Evolutionary conservation across 2,329 filamentous ascomycete species (phyloP).

Genomic region (Lasiodiplodia hormozganensis): DNA sequence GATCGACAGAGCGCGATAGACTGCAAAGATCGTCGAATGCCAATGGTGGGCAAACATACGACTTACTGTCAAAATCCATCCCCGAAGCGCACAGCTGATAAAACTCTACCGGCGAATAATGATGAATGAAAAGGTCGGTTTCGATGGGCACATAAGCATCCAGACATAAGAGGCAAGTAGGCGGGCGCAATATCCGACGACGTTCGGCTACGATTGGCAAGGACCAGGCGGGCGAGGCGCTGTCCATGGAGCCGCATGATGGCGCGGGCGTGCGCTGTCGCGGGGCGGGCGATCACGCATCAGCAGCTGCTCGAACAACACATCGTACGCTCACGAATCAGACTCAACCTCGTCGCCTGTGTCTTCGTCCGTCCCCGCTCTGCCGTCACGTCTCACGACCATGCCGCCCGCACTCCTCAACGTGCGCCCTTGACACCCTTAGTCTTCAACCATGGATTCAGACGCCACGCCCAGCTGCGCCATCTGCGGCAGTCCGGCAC

Average conservation of each 20-base stretch:
- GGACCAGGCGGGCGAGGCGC: background rate
- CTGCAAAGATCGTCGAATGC: too few relatives aligned
- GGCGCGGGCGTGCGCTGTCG: constrained; percentile 14
- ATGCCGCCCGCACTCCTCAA: background rate
- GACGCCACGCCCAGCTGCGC: constrained; percentile 49
- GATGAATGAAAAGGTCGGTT: too few relatives aligned
- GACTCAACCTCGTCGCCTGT: constrained; percentile 1
- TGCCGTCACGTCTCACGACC: background rate
- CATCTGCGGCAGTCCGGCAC: constrained; percentile 46
- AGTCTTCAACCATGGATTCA: constrained; percentile 33
- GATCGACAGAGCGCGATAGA: background rate
- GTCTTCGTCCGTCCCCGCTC: constrained; percentile 11
- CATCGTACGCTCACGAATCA: constrained; percentile 21
- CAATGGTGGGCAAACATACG: too few relatives aligned
- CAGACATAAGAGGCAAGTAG: too few relatives aligned
- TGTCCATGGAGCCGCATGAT: constrained; percentile 16
- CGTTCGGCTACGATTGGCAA: background rate
- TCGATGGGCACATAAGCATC: too few relatives aligned
- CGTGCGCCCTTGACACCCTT: background rate
- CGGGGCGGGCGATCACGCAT: constrained; percentile 12
- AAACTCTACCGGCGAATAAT: too few relatives aligned
- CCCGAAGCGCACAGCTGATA: too few relatives aligned
- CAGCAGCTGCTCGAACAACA: constrained; percentile 23
- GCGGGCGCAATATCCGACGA: too few relatives aligned
- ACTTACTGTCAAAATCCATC: too few relatives aligned